phyloP scores from a whole-genome alignment of 2,329 filamentous ascomycete genomes.

The Aspergillus latus region DNA sequence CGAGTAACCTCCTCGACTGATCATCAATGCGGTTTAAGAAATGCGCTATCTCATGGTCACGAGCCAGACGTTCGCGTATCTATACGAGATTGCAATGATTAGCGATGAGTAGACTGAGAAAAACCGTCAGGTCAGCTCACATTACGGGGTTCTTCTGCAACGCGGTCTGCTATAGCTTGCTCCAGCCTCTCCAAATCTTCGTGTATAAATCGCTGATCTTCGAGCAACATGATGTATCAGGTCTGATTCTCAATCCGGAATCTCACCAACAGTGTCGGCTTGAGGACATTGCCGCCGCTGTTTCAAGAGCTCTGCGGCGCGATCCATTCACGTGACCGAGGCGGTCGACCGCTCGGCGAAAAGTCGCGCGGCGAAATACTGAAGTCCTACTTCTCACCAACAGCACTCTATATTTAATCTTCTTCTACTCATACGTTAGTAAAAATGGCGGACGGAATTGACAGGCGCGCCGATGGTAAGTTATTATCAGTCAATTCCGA shows the following conservation, averaged over 20 bases:
- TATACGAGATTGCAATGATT: constrained; percentile 40
- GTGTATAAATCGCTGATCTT: constrained; percentile 90
- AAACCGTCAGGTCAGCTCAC: constrained; percentile 52
- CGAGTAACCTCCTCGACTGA: constrained; percentile 76
- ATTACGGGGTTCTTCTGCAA: constrained; percentile 83
- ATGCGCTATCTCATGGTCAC: constrained; percentile 87
- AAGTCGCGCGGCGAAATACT: constrained; percentile 23
- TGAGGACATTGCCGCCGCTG: constrained; percentile 7
- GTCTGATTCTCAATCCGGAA: not conserved
- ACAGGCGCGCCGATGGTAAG: constrained; percentile 77
- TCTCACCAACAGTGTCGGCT: not conserved
- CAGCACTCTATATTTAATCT: constrained; percentile 16
- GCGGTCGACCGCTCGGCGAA: constrained; percentile 24
- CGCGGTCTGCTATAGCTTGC: constrained; percentile 86
- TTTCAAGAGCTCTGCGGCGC: constrained; percentile 27
- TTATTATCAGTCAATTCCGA: not conserved
- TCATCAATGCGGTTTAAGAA: constrained; percentile 84
- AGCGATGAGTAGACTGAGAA: constrained; percentile 18
- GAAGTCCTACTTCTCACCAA: constrained; percentile 5
- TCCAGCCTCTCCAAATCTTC: constrained; percentile 97
- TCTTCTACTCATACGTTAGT: not conserved
- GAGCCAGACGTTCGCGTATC: constrained; percentile 84
- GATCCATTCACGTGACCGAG: constrained; percentile 24
- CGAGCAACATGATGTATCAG: constrained; percentile 66
- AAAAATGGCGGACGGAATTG: constrained; percentile 88